Evolutionary conservation across 169 alveolate genomes (phyloP).

Genomic region (Cryptosporidium meleagridis): DNA sequence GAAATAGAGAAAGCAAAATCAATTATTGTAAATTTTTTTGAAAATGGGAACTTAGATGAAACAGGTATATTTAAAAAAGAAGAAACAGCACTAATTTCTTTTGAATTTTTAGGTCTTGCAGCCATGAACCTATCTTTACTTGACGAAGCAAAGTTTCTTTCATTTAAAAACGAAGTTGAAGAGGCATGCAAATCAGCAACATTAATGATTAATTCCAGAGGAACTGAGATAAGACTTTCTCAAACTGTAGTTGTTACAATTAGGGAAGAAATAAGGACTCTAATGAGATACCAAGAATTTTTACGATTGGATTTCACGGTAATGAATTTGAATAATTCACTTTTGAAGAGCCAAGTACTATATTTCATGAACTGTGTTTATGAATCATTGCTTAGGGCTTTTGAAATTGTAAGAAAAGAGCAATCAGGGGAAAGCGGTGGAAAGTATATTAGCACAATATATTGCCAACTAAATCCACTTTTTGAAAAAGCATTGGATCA

Average conservation of each 20-base stretch:
- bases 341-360: not conserved
- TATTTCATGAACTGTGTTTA: not conserved
- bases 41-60: not conserved
- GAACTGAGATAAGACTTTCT: not conserved
- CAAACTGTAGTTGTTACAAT: not conserved
- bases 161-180: not conserved
- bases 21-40: not conserved
- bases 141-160: not conserved
- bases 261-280: not conserved
- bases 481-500: not conserved
- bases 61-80: not conserved
- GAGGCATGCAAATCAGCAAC: not conserved
- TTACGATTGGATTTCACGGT: not conserved
- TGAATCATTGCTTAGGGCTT: not conserved
- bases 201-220: constrained; percentile 2
- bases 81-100: not conserved
- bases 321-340: constrained; percentile 4
- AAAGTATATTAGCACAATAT: not conserved
- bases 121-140: not conserved
- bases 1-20: not conserved
- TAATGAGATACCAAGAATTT: not conserved
- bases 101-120: not conserved
- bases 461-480: not conserved
- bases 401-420: not conserved
- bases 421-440: not conserved